A percentile compares a stretch with the other conserved stretches of the same genome.
Evolutionary conservation across 495 filamentous ascomycete genomes (phyloP).

Genomic region (Chaetomium tenue): DNA sequence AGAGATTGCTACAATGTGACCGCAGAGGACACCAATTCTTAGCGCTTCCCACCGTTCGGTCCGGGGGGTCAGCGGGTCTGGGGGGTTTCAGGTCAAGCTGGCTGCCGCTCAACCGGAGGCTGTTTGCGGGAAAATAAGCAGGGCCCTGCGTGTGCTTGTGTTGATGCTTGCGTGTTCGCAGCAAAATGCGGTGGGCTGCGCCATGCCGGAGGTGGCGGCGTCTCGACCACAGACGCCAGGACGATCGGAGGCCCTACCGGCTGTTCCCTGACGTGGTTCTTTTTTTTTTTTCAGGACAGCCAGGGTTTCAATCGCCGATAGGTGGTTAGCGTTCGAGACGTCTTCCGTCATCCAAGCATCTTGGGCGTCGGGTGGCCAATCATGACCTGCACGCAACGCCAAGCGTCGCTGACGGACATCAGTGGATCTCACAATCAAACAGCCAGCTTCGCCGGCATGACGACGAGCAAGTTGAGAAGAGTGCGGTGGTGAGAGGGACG

Average conservation of each 20-base stretch:
- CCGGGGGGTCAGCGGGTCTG: slow-evolving; percentile 1
- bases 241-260: slow-evolving; percentile 9
- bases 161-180: neutral
- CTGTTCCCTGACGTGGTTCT: slow-evolving; percentile 15
- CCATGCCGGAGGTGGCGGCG: neutral
- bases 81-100: slow-evolving; percentile 10
- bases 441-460: neutral
- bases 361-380: slow-evolving; percentile 7
- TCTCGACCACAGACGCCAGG: neutral
- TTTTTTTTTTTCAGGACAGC: neutral
- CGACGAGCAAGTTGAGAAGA: neutral
- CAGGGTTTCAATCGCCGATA: neutral
- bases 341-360: slow-evolving; percentile 16
- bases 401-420: slow-evolving; percentile 5
- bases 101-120: neutral
- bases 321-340: neutral
- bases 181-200: neutral
- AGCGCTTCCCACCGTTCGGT: neutral
- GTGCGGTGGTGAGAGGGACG: neutral
- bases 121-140: neutral
- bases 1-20: slow-evolving; percentile 4
- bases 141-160: too few relatives aligned
- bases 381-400: slow-evolving; percentile 2
- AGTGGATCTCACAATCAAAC: slow-evolving; percentile 16
- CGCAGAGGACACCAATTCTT: neutral